Base-by-base conservation (phyloP, 331 rosid species). In the Phaseolus coccineus region DNA sequence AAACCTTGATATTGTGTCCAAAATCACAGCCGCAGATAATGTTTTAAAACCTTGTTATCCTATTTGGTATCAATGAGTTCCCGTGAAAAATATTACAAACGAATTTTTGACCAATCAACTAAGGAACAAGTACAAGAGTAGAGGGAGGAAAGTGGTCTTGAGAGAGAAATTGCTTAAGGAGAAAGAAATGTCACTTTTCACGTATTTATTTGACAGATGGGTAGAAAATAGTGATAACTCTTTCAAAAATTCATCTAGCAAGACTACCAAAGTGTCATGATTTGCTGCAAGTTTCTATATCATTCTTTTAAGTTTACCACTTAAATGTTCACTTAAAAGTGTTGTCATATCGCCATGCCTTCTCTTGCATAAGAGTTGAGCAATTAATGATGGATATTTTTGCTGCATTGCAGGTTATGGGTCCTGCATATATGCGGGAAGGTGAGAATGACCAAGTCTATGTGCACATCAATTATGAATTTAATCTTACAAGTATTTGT, bases 321-420 rank as follows among this genome's bases (percentile, higher is more conserved):
- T 33, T 25, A 77, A 78, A 65, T n/a, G 53, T 24, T 73, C 50
- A 24, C 48, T 58, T 58, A 24, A 30, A 40, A 47, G 16, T 22
- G 31, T n/a, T 46, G n/a, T 28, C 16, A n/a, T 56, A 44, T 28
- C 31, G 28, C 11, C 7, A n/a, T 68, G 51, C 24, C 52, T 15
- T 51, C 48, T 3, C 42, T 28, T 69, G 11, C 35, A 2, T 37
- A 31, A 52, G 25, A 71, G 7, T 64, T 28, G 42, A 28, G 42
- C 62, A 55, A 52, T 53, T 77, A 66, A 59, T 69, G 73, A 8
- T 71, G 47, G 74, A 16, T 28, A 52, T 55, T 53, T 42, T 16
- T 37, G 22, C 35, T 67, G 35, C 72, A 42, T 85, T 86, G 83
- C 92, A 94, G 98, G 98, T 89, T n/a, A 86, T 87, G 97, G 97